Conservation (phyloP, 257 asterid genomes). For the Rehmannia glutinosa region DNA sequence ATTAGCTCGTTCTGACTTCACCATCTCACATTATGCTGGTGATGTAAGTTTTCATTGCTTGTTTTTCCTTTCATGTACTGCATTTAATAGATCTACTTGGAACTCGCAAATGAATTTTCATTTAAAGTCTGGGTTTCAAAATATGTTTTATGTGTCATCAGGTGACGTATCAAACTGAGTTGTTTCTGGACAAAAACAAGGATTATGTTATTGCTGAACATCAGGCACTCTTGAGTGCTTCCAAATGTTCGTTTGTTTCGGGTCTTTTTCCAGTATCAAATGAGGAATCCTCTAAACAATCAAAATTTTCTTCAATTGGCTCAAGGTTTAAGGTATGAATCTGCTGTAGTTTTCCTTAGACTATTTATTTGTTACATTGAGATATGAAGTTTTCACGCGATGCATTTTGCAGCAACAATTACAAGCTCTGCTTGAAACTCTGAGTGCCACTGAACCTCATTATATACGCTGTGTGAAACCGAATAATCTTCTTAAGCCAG, state of each 20-base stretch:
- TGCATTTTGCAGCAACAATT: slow-evolving; percentile 33
- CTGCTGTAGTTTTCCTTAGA: background rate
- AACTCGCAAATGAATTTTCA: background rate
- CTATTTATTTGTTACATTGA: background rate
- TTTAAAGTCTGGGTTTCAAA: background rate
- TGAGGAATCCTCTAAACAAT: slow-evolving; percentile 79
- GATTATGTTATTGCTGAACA: slow-evolving; percentile 91
- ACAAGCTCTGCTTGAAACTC: slow-evolving; percentile 36
- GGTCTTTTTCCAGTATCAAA: slow-evolving; percentile 62
- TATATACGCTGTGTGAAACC: slow-evolving; percentile 65
- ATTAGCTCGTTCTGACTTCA: slow-evolving; percentile 80
- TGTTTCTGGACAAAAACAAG: slow-evolving; percentile 83
- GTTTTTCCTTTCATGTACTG: background rate
- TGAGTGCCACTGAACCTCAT: slow-evolving; percentile 39
- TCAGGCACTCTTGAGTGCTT: slow-evolving; percentile 71
- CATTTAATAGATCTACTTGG: background rate
- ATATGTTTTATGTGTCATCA: slow-evolving; percentile 28
- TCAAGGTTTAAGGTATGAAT: slow-evolving; percentile 70
- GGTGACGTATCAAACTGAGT: slow-evolving; percentile 88
- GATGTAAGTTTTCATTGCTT: slow-evolving; percentile 50
- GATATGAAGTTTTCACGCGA: slow-evolving; percentile 14
- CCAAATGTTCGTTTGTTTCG: slow-evolving; percentile 63
- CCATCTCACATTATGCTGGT: slow-evolving; percentile 84
- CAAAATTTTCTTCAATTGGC: slow-evolving; percentile 90
- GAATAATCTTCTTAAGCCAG: slow-evolving; percentile 81